phyloP scores from a whole-genome alignment of 305 asterid species.

The Solanum chacoense region DNA sequence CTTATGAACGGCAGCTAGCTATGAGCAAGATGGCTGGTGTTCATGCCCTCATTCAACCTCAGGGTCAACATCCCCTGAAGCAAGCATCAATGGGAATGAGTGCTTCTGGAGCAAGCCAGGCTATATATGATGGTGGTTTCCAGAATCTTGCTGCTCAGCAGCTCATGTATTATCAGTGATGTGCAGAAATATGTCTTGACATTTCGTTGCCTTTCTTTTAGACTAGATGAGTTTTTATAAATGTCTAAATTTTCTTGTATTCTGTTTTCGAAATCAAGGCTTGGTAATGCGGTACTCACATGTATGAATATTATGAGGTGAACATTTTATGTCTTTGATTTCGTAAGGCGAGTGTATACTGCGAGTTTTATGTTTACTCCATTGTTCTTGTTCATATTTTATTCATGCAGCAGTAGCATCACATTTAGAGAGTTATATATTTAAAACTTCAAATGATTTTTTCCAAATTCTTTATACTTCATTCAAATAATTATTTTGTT shows the following conservation, averaged over 20 bases:
- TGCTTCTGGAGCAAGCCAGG: slow-evolving; percentile 44
- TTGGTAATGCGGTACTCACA: background rate
- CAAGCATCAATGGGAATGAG: slow-evolving; percentile 36
- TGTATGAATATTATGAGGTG: background rate
- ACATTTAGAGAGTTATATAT: background rate
- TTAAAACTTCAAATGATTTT: background rate
- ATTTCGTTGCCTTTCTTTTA: background rate
- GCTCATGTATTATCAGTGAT: slow-evolving; percentile 39
- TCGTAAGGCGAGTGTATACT: background rate
- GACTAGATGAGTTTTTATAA: background rate
- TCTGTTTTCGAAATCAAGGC: background rate
- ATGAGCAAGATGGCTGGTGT: slow-evolving; percentile 64
- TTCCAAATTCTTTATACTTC: background rate
- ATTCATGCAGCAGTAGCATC: background rate
- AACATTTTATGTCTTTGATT: background rate
- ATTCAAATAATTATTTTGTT: background rate
- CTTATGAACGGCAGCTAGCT: slow-evolving; percentile 78
- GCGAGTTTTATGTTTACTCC: background rate
- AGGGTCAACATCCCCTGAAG: slow-evolving; percentile 31
- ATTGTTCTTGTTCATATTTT: background rate
- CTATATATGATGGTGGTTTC: slow-evolving; percentile 44
- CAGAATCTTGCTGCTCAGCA: slow-evolving; percentile 42
- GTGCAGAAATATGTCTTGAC: background rate
- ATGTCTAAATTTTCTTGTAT: slow-evolving; percentile 1
- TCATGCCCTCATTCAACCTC: slow-evolving; percentile 33